Evolutionary conservation across 2,329 filamentous ascomycete genomes (phyloP).

Genomic region (Lizonia empirigonia): DNA sequence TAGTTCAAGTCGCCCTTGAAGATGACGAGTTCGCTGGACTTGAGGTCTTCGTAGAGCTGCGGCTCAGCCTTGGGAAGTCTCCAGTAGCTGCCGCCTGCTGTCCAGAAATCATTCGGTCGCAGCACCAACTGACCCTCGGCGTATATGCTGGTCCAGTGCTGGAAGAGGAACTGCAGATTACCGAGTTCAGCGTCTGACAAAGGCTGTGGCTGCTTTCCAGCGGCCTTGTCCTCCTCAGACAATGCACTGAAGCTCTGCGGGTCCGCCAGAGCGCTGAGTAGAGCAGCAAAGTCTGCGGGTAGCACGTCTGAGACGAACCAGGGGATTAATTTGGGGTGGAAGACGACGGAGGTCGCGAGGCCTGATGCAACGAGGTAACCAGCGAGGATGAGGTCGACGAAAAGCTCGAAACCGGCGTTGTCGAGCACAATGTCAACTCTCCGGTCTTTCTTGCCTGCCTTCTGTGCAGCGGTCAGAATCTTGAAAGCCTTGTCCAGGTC

Average conservation of each 20-base stretch:
- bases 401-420: constrained; percentile 96
- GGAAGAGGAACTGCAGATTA: constrained; percentile 77
- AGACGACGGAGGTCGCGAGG: constrained; percentile 82
- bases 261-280: constrained; percentile 78
- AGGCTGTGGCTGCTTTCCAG: constrained; percentile 62
- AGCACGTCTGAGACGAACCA: constrained; percentile 99
- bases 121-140: constrained; percentile 82
- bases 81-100: constrained; percentile 85
- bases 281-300: constrained; percentile 80
- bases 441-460: constrained; percentile 67
- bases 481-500: constrained; percentile 77
- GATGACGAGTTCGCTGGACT: constrained; percentile 82
- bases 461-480: constrained; percentile 68
- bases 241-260: constrained; percentile 75
- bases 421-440: constrained; percentile 94
- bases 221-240: constrained; percentile 66
- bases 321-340: constrained; percentile 93
- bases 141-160: constrained; percentile 79
- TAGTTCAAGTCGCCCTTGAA: constrained; percentile 99
- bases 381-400: constrained; percentile 89
- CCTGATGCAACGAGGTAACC: constrained; percentile 86
- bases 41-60: constrained; percentile 75
- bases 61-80: constrained; percentile 73
- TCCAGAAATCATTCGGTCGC: constrained; percentile 91
- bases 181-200: constrained; percentile 70